A percentile compares a stretch with the other conserved stretches of the same genome.
These are phyloP conservation scores for Suillus lakei DNA, from an alignment of 768 basidiomycete species.

Conservation along the genomic window DNA sequence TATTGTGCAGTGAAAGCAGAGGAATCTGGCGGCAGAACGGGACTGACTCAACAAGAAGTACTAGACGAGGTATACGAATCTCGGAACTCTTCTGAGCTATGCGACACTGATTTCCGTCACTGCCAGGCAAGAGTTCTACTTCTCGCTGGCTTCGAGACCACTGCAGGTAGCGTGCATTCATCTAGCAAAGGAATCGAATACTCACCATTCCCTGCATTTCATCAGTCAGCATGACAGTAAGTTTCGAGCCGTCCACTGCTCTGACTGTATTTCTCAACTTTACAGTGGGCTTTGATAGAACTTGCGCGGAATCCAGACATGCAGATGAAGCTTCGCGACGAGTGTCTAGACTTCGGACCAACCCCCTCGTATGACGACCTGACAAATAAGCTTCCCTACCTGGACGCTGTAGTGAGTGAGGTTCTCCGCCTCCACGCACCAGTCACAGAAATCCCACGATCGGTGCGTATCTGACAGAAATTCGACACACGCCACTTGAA, in stretches of 20 bases:
- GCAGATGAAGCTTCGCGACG: constrained; percentile 33
- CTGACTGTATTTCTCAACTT: neutral
- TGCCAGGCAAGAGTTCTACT: constrained; percentile 18
- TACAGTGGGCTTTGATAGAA: constrained; percentile 41
- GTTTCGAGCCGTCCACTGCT: neutral
- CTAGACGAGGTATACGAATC: neutral
- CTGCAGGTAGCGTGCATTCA: constrained; percentile 28
- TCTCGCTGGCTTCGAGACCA: constrained; percentile 21
- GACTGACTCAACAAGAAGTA: constrained; percentile 1
- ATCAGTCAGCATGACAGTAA: constrained; percentile 16
- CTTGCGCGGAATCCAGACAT: constrained; percentile 29
- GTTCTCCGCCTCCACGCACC: constrained; percentile 43
- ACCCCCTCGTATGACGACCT: constrained; percentile 48
- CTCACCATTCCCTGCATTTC: neutral
- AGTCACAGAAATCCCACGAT: constrained; percentile 33
- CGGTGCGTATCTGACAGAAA: constrained; percentile 27
- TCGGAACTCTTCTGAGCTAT: neutral
- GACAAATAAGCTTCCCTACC: constrained; percentile 39
- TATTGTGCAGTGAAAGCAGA: neutral
- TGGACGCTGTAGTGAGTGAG: constrained; percentile 48
- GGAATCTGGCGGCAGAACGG: neutral
- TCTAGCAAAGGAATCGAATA: neutral
- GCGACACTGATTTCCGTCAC: neutral
- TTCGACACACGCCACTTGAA: neutral
- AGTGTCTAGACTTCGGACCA: constrained; percentile 26